These are phyloP conservation scores for Xylaria hypoxylon DNA, from an alignment of 2,329 filamentous ascomycete genomes.

Conservation along the genomic window DNA sequence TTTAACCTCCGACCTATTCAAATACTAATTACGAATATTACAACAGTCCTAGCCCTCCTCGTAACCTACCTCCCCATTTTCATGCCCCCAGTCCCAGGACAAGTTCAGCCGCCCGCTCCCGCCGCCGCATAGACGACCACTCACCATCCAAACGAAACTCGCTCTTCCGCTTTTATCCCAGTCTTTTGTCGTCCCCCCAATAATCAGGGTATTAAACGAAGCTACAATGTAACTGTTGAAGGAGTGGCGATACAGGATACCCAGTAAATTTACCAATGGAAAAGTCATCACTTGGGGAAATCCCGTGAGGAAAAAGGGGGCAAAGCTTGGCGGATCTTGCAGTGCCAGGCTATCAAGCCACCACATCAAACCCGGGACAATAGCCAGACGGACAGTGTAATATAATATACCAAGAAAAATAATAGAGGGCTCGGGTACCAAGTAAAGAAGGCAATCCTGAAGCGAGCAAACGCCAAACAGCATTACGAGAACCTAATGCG, in stretches of 20 bases:
- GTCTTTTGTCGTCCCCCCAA: too few relatives aligned
- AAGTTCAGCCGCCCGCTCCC: conserved; percentile 45
- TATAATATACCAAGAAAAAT: not conserved
- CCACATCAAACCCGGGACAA: not conserved
- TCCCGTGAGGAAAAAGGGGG: too few relatives aligned
- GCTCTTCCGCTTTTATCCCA: not conserved
- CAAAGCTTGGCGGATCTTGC: not conserved
- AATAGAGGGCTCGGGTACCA: not conserved
- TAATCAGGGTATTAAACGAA: too few relatives aligned
- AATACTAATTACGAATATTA: conserved; percentile 1
- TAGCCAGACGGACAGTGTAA: not conserved
- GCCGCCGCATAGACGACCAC: conserved; percentile 49
- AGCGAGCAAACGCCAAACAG: not conserved
- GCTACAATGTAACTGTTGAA: not conserved
- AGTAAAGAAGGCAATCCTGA: not conserved
- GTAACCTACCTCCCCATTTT: conserved; percentile 65
- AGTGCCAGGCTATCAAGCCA: not conserved
- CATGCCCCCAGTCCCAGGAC: conserved; percentile 56
- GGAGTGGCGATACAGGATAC: not conserved
- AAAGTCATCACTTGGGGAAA: not conserved
- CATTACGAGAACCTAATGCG: not conserved
- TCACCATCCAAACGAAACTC: conserved; percentile 23
- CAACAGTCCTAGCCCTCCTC: conserved; percentile 68
- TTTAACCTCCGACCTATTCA: not conserved
- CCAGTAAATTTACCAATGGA: not conserved